Conservation (phyloP, 805 yeast species). For the Myxozyma monticola region DNA sequence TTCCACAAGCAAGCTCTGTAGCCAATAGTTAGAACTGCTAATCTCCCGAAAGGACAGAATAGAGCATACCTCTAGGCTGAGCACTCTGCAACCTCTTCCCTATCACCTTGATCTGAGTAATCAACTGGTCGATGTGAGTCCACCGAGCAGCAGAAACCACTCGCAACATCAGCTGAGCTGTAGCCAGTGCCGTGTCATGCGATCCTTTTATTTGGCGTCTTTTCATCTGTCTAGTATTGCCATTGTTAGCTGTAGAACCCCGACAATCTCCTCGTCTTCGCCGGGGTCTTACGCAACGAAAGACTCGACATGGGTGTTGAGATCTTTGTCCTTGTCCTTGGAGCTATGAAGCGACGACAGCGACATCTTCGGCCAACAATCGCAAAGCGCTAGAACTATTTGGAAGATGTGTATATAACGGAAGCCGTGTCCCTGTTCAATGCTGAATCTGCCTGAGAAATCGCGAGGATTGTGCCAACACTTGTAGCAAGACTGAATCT, state of each 20-base stretch:
- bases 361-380: conserved; percentile 8
- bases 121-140: conserved; percentile 72
- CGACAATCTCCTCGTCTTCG: neutral
- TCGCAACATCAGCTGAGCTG: conserved; percentile 82
- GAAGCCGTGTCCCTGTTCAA: too few species aligned
- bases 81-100: conserved; percentile 71
- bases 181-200: conserved; percentile 76
- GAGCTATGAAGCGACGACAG: conserved; percentile 10
- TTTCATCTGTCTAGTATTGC: conserved; percentile 48
- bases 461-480: too few species aligned
- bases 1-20: conserved; percentile 78
- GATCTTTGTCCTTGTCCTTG: conserved; percentile 36
- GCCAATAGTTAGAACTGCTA: neutral
- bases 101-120: conserved; percentile 66
- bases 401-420: too few species aligned
- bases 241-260: conserved; percentile 4
- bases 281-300: conserved; percentile 42
- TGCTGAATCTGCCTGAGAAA: too few species aligned
- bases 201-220: conserved; percentile 85
- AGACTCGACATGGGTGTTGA: conserved; percentile 46
- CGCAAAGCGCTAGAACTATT: too few species aligned
- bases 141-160: conserved; percentile 88
- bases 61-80: conserved; percentile 60
- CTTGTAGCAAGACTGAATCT: too few species aligned
- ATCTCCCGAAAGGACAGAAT: neutral